Conservation (phyloP, 441 rosid species). For the Dalechampia spathulata region DNA sequence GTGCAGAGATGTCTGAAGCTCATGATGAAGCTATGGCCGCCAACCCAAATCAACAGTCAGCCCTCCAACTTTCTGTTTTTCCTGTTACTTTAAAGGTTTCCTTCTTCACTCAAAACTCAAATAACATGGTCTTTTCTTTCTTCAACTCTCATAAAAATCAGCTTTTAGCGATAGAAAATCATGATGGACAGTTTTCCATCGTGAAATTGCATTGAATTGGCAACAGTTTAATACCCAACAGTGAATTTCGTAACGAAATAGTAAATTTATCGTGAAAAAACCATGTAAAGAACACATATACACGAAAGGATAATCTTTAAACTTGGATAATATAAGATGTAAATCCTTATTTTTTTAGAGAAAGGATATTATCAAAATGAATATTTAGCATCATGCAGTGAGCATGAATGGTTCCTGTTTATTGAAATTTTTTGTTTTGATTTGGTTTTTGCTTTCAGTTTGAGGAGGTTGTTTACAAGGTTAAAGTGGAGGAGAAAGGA, state of each 20-base stretch:
- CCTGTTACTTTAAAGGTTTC: slow-evolving; percentile 77
- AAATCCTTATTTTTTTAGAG: no score
- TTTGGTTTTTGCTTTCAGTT: slow-evolving; percentile 54
- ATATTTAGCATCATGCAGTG: neutral
- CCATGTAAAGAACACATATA: no score
- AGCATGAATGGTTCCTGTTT: neutral
- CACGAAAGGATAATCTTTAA: no score
- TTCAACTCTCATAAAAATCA: neutral
- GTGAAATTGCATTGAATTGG: no score
- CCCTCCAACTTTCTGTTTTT: slow-evolving; percentile 33
- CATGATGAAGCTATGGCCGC: slow-evolving; percentile 33
- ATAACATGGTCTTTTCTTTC: neutral
- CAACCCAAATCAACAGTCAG: slow-evolving; percentile 35
- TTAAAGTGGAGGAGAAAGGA: slow-evolving; percentile 50
- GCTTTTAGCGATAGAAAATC: neutral
- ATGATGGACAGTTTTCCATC: neutral
- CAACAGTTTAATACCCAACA: no score
- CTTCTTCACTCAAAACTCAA: slow-evolving; percentile 9
- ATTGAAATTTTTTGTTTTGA: neutral
- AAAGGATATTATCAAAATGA: no score
- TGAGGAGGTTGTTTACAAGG: slow-evolving; percentile 84
- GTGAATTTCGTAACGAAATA: no score
- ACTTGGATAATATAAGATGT: no score
- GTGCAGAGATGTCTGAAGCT: slow-evolving; percentile 37
- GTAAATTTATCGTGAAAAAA: no score